A percentile compares a stretch with the other conserved stretches of the same genome.
phyloP scores from a whole-genome alignment of 2,329 filamentous ascomycete species.

The Xylaria sp. region DNA sequence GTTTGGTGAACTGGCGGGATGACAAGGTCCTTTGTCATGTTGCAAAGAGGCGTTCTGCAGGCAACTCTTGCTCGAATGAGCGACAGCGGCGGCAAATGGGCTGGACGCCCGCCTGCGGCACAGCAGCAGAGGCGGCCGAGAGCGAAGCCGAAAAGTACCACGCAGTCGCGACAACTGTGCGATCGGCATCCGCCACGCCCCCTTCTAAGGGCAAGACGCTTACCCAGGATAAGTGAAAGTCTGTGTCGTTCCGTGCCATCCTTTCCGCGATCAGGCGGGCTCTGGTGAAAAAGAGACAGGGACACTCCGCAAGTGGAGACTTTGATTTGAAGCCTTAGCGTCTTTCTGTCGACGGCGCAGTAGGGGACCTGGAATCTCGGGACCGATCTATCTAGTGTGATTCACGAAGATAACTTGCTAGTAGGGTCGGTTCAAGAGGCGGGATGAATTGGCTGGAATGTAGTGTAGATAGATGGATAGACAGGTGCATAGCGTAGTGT shows the following conservation, averaged over 20 bases:
- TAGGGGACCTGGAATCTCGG: slow-evolving; percentile 17
- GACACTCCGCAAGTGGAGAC: slow-evolving; percentile 5
- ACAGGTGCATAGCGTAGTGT: neutral
- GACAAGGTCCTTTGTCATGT: slow-evolving; percentile 28
- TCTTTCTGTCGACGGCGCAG: neutral
- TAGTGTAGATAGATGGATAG: neutral
- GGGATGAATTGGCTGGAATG: slow-evolving; percentile 11
- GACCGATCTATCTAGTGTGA: slow-evolving; percentile 15
- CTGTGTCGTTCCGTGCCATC: slow-evolving; percentile 8
- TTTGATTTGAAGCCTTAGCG: slow-evolving; percentile 19
- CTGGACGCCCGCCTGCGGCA: slow-evolving; percentile 37
- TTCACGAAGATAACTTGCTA: slow-evolving; percentile 1
- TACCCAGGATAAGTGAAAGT: slow-evolving; percentile 18
- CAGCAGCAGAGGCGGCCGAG: slow-evolving; percentile 31
- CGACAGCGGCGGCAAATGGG: slow-evolving; percentile 16
- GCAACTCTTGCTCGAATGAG: slow-evolving; percentile 32
- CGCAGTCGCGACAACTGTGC: slow-evolving; percentile 37
- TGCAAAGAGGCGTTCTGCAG: slow-evolving; percentile 27
- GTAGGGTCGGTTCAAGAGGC: neutral
- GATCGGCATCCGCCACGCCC: slow-evolving; percentile 40
- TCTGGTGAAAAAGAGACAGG: slow-evolving; percentile 12
- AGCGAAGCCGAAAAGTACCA: slow-evolving; percentile 36
- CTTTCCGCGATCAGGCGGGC: slow-evolving; percentile 9
- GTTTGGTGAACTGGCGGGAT: slow-evolving; percentile 27
- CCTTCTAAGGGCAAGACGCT: slow-evolving; percentile 3